Conservation (phyloP, 1,139 yeast species). For the Saccharomyces pastorianus region DNA sequence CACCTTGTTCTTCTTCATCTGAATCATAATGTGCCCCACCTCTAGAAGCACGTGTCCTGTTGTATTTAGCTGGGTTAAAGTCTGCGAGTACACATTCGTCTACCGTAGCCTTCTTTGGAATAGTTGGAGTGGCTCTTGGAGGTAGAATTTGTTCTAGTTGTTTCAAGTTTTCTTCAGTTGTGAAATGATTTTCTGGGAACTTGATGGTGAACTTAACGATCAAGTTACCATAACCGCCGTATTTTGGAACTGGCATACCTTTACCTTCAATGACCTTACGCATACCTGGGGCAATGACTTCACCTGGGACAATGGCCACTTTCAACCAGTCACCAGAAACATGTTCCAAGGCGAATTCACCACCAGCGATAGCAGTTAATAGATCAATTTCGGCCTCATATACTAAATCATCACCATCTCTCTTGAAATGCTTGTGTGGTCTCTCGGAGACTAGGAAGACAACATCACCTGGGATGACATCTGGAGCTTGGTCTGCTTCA, state of each 20-base stretch:
- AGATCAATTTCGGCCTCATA: conserved; percentile 84
- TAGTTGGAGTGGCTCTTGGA: conserved; percentile 44
- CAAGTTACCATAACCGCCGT: conserved; percentile 68
- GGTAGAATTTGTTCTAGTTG: conserved; percentile 60
- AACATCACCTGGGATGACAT: conserved; percentile 93
- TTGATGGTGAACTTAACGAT: conserved; percentile 62
- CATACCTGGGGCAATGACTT: conserved; percentile 78
- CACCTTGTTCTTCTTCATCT: conserved; percentile 55
- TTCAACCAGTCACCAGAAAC: conserved; percentile 82
- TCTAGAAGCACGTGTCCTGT: conserved; percentile 38
- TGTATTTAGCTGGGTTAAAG: conserved; percentile 55
- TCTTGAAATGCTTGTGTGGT: conserved; percentile 38
- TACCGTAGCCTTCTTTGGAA: conserved; percentile 58
- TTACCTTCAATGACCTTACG: conserved; percentile 80
- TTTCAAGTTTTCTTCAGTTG: conserved; percentile 59
- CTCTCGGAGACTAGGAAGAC: conserved; percentile 84
- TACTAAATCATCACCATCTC: conserved; percentile 65
- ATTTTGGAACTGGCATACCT: conserved; percentile 89
- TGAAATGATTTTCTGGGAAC: conserved; percentile 60
- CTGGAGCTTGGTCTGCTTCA: conserved; percentile 97
- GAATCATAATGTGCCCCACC: conserved; percentile 44
- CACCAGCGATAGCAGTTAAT: conserved; percentile 94
- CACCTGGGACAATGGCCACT: conserved; percentile 81
- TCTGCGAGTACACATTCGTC: conserved; percentile 78
- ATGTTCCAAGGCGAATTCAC: conserved; percentile 79